Base-by-base conservation (phyloP, 768 basidiomycete genomes). In the Clathrus columnatus region DNA sequence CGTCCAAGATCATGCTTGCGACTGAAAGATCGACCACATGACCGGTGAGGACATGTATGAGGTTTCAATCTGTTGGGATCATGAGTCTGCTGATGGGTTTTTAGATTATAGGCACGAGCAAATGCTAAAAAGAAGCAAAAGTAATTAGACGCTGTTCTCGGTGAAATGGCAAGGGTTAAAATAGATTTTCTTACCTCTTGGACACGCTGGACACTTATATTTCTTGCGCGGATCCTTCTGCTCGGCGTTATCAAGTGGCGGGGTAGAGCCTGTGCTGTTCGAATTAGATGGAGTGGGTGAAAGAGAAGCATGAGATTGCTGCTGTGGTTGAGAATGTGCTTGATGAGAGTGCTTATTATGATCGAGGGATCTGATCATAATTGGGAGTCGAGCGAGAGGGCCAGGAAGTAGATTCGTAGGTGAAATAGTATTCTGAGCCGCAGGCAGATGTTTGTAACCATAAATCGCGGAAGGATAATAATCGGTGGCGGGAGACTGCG, bases 1-100 rank as follows among this genome's bases (percentile, higher is more conserved):
- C 93, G 85, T 11, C 90, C 90, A 7, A 97, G 73, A 64, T 97
- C 93, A 65, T 97, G 93, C 70, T 95, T 89, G 61, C 94, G 84
- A 61, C 88, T 91, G 70, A 97, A 97, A 18, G 90, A 90, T 53
- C 93, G 84, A 29, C 85, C 86, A 59, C 93, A 97, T 2, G 83
- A 80, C 43, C 79, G 75, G 69, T 95, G 89, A 43, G 85, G 87
- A 69, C 93, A 97, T 45, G 84, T 78, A 66, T 91, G 87, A 5
- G 91, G 91, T 73, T 95, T 97, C 49, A 85, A 72, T 58, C 93
- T 79, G 68, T 90, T 84, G 21, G 94, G 93, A 67, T 95, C 91
- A 69, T 97, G 93, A 3, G 93, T 97, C 23, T 87, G 86, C 79
- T 89, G 84, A 68, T 96, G 93, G 0, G 93, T 94, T 74, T 97